A percentile compares a stretch with the other conserved stretches of the same genome.
Conservation (phyloP, 768 basidiomycete genomes). For the Amanita muscaria region DNA sequence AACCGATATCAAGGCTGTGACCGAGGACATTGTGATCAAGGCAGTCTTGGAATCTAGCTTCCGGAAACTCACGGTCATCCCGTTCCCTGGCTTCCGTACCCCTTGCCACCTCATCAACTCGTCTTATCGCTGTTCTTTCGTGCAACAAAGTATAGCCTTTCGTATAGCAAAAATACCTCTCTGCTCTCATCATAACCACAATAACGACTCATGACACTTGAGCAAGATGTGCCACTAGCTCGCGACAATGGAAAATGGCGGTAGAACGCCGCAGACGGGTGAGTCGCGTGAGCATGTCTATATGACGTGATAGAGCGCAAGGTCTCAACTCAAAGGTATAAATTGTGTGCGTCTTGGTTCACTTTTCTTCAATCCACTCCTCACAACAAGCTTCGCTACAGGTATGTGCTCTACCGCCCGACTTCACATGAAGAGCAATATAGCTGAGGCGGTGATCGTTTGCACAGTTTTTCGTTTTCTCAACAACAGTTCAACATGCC, state of each 20-base stretch:
- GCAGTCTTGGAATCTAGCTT: no score
- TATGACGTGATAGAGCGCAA: neutral
- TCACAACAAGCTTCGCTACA: neutral
- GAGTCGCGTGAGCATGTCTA: neutral
- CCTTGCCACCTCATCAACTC: neutral
- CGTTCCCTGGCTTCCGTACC: no score
- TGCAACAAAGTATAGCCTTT: neutral
- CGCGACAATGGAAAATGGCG: neutral
- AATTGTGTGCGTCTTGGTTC: neutral
- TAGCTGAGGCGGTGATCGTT: no score
- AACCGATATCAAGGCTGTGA: no score
- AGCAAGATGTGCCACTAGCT: constrained; percentile 6
- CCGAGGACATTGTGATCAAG: no score
- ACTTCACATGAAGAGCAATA: no score
- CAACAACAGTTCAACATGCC: neutral
- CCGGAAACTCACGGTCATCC: no score
- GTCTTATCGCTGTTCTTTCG: neutral
- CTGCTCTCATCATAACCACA: no score
- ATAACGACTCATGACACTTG: constrained; percentile 2
- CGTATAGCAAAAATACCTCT: constrained; percentile 1
- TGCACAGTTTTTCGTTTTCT: neutral
- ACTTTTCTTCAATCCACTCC: neutral
- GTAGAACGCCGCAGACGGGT: no score
- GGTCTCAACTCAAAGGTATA: neutral
- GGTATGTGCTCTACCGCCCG: no score